phyloP scores from a whole-genome alignment of 495 filamentous ascomycete genomes.

The Parathielavia hyrcaniae region DNA sequence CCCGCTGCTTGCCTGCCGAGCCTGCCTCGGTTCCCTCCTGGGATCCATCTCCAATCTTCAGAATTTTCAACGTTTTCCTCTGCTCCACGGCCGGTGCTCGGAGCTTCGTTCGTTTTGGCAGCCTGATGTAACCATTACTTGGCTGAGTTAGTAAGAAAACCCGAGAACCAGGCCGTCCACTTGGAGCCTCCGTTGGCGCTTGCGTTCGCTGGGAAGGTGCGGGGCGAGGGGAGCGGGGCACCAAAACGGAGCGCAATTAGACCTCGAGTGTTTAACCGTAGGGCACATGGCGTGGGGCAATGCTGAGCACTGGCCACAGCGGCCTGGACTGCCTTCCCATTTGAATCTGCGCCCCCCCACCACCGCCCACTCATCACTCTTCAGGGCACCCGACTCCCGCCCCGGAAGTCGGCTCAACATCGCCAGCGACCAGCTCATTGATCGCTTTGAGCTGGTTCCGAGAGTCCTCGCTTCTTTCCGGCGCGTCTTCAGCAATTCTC shows the following conservation, averaged over 20 bases:
- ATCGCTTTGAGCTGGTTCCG: background rate
- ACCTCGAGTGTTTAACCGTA: background rate
- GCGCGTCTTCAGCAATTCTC: background rate
- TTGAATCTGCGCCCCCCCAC: constrained; percentile 16
- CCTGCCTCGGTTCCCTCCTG: background rate
- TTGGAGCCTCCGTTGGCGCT: background rate
- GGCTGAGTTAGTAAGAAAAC: background rate
- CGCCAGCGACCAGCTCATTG: background rate
- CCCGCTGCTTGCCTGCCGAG: too few relatives aligned
- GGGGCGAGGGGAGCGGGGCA: constrained; percentile 2
- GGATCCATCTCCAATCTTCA: background rate
- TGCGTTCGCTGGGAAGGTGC: background rate
- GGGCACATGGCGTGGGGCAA: constrained; percentile 7
- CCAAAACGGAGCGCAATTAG: background rate
- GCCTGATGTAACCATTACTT: background rate
- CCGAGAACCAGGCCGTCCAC: background rate
- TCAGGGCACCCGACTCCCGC: constrained; percentile 9
- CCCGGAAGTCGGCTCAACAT: constrained; percentile 13
- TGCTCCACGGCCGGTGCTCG: constrained; percentile 3
- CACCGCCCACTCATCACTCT: background rate
- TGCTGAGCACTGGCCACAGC: constrained; percentile 11
- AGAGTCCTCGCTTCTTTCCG: background rate
- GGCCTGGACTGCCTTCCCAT: constrained; percentile 11
- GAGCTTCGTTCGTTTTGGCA: constrained; percentile 5
- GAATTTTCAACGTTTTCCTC: background rate